Evolutionary conservation across 306 rosid genomes (phyloP).

Genomic region (Neltuma alba): DNA sequence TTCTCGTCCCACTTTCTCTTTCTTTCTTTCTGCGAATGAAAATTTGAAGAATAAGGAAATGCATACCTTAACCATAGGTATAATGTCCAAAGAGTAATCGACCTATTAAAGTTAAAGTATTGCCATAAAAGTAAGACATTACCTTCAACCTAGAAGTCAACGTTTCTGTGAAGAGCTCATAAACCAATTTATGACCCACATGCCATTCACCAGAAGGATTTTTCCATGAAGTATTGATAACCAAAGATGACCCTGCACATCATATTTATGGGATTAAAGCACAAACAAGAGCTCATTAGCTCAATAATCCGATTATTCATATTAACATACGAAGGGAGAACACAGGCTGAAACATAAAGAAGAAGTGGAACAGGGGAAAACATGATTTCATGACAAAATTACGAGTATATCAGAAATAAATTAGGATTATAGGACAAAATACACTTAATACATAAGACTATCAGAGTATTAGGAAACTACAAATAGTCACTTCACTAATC

Average conservation of each 20-base stretch:
- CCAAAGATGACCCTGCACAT: slow-evolving; percentile 71
- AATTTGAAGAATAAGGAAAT: slow-evolving; percentile 20
- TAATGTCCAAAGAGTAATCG: slow-evolving; percentile 22
- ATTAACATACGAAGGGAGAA: slow-evolving; percentile 20
- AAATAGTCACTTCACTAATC: slow-evolving; percentile 16
- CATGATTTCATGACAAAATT: background rate
- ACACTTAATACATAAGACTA: background rate
- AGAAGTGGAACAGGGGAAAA: background rate
- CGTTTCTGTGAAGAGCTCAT: slow-evolving; percentile 77
- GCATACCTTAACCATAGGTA: slow-evolving; percentile 23
- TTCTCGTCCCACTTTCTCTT: slow-evolving; percentile 88
- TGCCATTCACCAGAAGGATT: slow-evolving; percentile 99
- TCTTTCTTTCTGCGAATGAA: slow-evolving; percentile 70
- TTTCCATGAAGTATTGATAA: slow-evolving; percentile 79
- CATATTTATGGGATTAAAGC: slow-evolving; percentile 36
- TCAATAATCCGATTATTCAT: slow-evolving; percentile 9
- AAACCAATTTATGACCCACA: slow-evolving; percentile 83
- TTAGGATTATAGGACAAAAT: slow-evolving; percentile 1
- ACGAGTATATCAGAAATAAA: slow-evolving; percentile 13
- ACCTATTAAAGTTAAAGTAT: slow-evolving; percentile 37
- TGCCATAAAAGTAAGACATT: slow-evolving; percentile 32
- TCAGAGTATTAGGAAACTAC: slow-evolving; percentile 7
- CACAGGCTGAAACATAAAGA: background rate
- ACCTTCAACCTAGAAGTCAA: slow-evolving; percentile 93
- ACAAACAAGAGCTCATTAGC: slow-evolving; percentile 38